Evolutionary conservation across 176 grass and related monocot species (phyloP).

Genomic region (Poa annua): DNA sequence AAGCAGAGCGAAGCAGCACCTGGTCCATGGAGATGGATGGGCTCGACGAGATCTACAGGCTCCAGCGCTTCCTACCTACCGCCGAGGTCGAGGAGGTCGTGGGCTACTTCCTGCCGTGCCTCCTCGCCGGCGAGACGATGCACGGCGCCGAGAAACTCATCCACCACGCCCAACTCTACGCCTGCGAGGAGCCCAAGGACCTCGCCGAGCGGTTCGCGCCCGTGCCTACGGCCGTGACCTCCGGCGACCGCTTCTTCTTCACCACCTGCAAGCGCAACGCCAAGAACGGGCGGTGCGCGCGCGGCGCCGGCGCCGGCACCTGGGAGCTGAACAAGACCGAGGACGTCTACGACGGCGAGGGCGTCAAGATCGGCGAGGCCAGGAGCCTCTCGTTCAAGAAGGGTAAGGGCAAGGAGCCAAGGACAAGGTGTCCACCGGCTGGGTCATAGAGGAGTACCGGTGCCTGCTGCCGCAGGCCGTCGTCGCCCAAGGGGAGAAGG

Average conservation of each 20-base stretch:
- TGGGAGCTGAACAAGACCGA: neutral
- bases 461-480: neutral
- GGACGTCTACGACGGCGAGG: neutral
- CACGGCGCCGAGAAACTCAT: too few species aligned
- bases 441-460: neutral
- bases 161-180: too few species aligned
- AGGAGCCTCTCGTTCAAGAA: constrained; percentile 27
- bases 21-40: too few species aligned
- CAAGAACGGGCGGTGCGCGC: neutral
- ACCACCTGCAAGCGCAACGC: neutral
- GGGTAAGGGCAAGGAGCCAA: neutral
- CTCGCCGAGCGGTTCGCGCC: neutral
- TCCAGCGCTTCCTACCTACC: neutral
- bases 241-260: constrained; percentile 28
- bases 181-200: neutral
- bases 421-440: neutral
- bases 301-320: neutral
- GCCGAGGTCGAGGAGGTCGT: neutral
- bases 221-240: neutral
- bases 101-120: neutral
- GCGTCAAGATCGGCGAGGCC: neutral
- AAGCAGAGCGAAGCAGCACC: too few species aligned
- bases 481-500: neutral
- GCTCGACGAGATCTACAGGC: too few species aligned
- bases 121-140: neutral